phyloP scores from a whole-genome alignment of 148 eudicot genomes.

The Salicornia ramosissima region DNA sequence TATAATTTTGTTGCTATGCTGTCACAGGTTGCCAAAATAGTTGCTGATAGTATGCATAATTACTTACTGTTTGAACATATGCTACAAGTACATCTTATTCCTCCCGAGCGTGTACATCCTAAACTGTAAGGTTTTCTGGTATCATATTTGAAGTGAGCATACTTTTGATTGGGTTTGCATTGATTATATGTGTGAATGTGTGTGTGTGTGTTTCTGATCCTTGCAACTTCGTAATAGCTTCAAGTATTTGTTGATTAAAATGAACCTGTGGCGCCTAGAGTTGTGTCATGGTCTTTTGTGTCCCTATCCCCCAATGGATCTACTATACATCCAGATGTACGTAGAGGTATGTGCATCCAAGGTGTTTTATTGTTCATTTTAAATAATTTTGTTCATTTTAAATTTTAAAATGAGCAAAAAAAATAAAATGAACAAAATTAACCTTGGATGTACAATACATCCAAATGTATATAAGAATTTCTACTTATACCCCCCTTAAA shows the following conservation, averaged over 20 bases:
- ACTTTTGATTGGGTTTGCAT: not conserved
- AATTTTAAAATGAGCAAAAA: no score
- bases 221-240: not conserved
- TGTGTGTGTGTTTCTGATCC: not conserved
- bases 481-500: no score
- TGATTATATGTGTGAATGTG: not conserved
- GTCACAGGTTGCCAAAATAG: constrained; percentile 83
- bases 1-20: not conserved
- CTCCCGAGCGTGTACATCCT: constrained; percentile 78
- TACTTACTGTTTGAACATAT: constrained; percentile 81
- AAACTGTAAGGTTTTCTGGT: constrained; percentile 47
- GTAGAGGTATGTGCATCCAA: no score
- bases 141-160: not conserved
- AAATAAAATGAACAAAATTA: no score
- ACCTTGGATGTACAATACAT: no score
- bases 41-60: constrained; percentile 89
- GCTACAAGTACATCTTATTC: constrained; percentile 71
- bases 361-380: no score
- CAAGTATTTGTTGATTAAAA: not conserved
- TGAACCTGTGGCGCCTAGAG: no score
- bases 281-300: no score
- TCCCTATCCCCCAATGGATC: no score
- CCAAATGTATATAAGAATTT: no score
- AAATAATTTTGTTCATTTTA: no score
- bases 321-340: no score